phyloP scores from a whole-genome alignment of 2,329 filamentous ascomycete species.

The Acrodontium crateriforme region DNA sequence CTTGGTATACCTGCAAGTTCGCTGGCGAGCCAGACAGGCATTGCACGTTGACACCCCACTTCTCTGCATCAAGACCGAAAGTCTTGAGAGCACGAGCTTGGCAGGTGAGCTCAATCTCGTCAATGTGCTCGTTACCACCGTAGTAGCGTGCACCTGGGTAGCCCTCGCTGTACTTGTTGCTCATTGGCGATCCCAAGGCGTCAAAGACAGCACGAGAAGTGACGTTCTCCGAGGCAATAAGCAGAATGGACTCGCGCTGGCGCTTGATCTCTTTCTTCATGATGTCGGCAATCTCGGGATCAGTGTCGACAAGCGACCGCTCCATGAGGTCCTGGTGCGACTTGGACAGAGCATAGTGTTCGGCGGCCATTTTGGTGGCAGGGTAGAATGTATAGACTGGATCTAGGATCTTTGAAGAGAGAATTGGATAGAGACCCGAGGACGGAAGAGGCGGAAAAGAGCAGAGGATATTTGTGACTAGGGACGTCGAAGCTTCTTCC shows the following conservation, averaged over 20 bases:
- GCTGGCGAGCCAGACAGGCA: conserved; percentile 69
- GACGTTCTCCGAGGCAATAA: conserved; percentile 98
- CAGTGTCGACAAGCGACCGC: conserved; percentile 79
- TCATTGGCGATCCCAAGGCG: conserved; percentile 86
- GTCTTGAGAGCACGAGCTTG: conserved; percentile 85
- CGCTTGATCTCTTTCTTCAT: conserved; percentile 96
- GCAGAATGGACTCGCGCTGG: conserved; percentile 94
- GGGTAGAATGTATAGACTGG: no score
- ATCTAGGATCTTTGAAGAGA: no score
- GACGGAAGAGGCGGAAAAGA: no score
- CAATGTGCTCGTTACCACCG: conserved; percentile 97
- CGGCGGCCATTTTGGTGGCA: no score
- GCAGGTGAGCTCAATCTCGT: conserved; percentile 88
- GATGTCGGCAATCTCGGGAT: conserved; percentile 89
- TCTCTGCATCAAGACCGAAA: conserved; percentile 70
- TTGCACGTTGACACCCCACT: conserved; percentile 99
- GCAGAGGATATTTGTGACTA: no score
- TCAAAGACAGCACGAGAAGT: conserved; percentile 97
- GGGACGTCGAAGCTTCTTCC: no score
- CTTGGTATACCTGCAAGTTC: conserved; percentile 77
- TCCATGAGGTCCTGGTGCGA: conserved; percentile 73
- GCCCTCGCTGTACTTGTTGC: conserved; percentile 96
- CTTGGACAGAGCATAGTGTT: conserved; percentile 53
- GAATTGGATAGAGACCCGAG: no score
- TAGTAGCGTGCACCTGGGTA: conserved; percentile 98